Base-by-base conservation (phyloP, 495 filamentous ascomycete genomes). In the Xylaria castorea region DNA sequence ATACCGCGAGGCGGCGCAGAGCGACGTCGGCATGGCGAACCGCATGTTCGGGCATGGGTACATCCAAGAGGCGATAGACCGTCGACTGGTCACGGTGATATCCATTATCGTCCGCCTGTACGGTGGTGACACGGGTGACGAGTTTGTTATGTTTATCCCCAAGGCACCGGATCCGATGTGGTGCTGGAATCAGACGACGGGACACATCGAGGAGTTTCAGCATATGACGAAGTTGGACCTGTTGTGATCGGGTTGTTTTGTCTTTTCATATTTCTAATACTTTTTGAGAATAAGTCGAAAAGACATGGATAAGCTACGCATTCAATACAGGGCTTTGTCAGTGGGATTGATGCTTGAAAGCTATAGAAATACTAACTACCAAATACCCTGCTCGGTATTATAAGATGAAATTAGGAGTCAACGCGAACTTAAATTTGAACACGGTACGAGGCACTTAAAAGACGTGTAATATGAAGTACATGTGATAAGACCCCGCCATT, bases 151-250 rank as follows among this genome's bases (percentile, higher is more conserved):
- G 67, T 62, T 66, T 20, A 46, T 72, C 51, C 70, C 70, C 40
- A 81, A 79, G 20, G 78, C n/a, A 16, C 68, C 74, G 20, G 75
- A 73, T 1, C 75, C 78, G 38, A 75, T 71, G 71, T 80, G 70
- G 57, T 70, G 71, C 4, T 79, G 71, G 48, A 71, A 77, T 73
- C 79, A 80, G 14, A 67, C 68, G 48, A 79, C 70, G 53, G 75
- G 76, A 34, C 25, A 66, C 22, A 72, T 72, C 11, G 38, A 72
- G 40, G 63, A 55, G 38, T 72, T 67, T 48, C 70, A 72, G 4
- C 20, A 22, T 40, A 66, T 72, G 70, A 72, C 70, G 51, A 66
- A 25, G 40, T 20, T 72, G 51, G 70, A 72, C 63, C 22, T 72
- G 63, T 61, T 72, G 46, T 72, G 53, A 72, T 22, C 3, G 0